phyloP scores from a whole-genome alignment of 768 basidiomycete species.

The Phlebiopsis flavidoalba region DNA sequence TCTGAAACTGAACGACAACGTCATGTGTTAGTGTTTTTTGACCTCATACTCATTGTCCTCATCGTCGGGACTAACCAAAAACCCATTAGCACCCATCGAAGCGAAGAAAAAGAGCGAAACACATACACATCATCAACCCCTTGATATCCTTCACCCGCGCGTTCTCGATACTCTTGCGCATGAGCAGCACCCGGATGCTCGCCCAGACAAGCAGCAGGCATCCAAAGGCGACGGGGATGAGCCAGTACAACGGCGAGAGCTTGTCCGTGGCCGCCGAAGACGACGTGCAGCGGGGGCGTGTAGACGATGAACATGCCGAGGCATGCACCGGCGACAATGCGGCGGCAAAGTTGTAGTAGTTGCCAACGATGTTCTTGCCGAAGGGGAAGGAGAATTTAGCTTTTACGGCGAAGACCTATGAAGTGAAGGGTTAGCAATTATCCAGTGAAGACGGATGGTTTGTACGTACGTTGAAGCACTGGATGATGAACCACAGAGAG shows the following conservation, averaged over 20 bases:
- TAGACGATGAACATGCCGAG: constrained; percentile 67
- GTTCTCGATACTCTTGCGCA: constrained; percentile 51
- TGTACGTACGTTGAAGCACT: constrained; percentile 57
- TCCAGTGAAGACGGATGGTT: neutral
- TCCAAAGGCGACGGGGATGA: constrained; percentile 60
- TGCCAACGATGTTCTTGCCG: constrained; percentile 48
- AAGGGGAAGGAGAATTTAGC: constrained; percentile 62
- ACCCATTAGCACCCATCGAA: constrained; percentile 13
- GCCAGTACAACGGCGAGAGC: constrained; percentile 62
- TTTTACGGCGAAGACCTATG: constrained; percentile 53
- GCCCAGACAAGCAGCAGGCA: constrained; percentile 51
- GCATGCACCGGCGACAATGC: constrained; percentile 55
- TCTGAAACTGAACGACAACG: neutral
- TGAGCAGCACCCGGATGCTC: constrained; percentile 50
- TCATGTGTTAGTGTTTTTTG: constrained; percentile 22
- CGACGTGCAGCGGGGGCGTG: constrained; percentile 62
- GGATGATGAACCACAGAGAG: constrained; percentile 55
- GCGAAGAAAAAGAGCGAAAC: neutral
- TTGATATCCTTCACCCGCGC: constrained; percentile 59
- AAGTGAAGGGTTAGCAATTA: no score
- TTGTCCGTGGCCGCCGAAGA: constrained; percentile 58
- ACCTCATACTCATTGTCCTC: constrained; percentile 59
- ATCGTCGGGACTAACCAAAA: constrained; percentile 36
- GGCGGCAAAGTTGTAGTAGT: constrained; percentile 62
- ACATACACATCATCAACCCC: constrained; percentile 70